Conservation (phyloP, 768 basidiomycete genomes). For the Termitomyces sp. region DNA sequence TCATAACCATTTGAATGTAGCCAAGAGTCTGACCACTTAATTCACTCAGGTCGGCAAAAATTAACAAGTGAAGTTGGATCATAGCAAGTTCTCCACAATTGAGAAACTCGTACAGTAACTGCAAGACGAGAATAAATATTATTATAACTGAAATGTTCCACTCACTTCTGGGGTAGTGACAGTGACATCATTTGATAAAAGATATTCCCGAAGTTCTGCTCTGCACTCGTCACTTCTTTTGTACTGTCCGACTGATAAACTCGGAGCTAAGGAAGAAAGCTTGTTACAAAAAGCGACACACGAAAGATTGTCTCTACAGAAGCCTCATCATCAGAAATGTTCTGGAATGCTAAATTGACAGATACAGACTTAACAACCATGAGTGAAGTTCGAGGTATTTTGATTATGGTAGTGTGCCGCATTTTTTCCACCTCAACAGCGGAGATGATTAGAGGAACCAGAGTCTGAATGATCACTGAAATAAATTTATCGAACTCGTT, state of each 20-base stretch:
- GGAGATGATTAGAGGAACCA: neutral
- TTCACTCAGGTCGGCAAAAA: constrained; percentile 33
- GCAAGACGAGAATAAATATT: constrained; percentile 1
- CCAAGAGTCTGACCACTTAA: constrained; percentile 29
- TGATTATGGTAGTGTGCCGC: too few relatives aligned
- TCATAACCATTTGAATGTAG: constrained; percentile 39
- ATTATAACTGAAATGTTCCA: neutral
- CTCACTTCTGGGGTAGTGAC: constrained; percentile 33
- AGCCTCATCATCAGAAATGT: neutral
- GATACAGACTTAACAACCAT: neutral
- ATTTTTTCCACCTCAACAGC: neutral
- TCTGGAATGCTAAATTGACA: neutral
- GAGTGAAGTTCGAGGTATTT: neutral
- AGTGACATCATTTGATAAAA: neutral
- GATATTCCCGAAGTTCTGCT: neutral
- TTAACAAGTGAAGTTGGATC: constrained; percentile 37
- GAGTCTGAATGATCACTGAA: neutral
- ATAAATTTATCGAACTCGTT: neutral
- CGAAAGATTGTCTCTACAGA: neutral
- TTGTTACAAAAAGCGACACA: neutral
- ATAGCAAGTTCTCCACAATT: constrained; percentile 31
- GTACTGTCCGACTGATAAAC: neutral
- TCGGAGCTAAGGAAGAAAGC: neutral
- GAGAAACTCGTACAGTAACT: constrained; percentile 39
- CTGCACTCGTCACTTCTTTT: neutral